Evolutionary conservation across 2,329 filamentous ascomycete genomes (phyloP).

Genomic region (Alternaria conjuncta): DNA sequence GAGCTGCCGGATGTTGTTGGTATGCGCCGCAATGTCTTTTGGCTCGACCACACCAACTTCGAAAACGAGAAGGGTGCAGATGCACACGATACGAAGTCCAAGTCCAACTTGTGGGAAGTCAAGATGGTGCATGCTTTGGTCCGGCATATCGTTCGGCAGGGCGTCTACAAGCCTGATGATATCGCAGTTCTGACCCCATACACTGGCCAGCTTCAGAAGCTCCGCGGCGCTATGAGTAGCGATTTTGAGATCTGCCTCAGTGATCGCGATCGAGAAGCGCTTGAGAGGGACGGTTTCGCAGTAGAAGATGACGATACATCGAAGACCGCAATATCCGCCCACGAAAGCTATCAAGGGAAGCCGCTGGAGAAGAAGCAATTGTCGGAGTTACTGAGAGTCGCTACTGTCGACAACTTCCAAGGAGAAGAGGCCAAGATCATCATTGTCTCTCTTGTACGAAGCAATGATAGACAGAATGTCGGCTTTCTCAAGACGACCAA

Average conservation of each 20-base stretch:
- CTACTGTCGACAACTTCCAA: slow-evolving; percentile 78
- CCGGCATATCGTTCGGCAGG: slow-evolving; percentile 70
- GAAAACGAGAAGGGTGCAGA: slow-evolving; percentile 47
- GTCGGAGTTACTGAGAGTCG: slow-evolving; percentile 49
- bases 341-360: slow-evolving; percentile 12
- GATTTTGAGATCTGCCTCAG: slow-evolving; percentile 68
- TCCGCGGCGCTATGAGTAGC: slow-evolving; percentile 54
- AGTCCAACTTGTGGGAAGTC: slow-evolving; percentile 66
- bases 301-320: neutral
- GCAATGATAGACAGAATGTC: slow-evolving; percentile 63
- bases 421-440: slow-evolving; percentile 77
- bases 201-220: slow-evolving; percentile 61
- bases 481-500: slow-evolving; percentile 73
- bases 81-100: slow-evolving; percentile 50
- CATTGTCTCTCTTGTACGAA: slow-evolving; percentile 73
- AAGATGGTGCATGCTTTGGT: slow-evolving; percentile 69
- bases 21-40: slow-evolving; percentile 63
- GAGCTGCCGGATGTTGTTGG: slow-evolving; percentile 60
- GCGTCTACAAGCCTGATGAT: slow-evolving; percentile 63
- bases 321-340: neutral
- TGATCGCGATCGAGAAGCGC: slow-evolving; percentile 66
- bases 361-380: slow-evolving; percentile 32
- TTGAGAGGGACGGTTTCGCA: slow-evolving; percentile 46
- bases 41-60: slow-evolving; percentile 64
- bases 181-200: slow-evolving; percentile 77